Percentiles rank a stretch among this genome's conserved stretches.
phyloP scores from a whole-genome alignment of 345 rosid species.

The Raphanus raphanistrum region DNA sequence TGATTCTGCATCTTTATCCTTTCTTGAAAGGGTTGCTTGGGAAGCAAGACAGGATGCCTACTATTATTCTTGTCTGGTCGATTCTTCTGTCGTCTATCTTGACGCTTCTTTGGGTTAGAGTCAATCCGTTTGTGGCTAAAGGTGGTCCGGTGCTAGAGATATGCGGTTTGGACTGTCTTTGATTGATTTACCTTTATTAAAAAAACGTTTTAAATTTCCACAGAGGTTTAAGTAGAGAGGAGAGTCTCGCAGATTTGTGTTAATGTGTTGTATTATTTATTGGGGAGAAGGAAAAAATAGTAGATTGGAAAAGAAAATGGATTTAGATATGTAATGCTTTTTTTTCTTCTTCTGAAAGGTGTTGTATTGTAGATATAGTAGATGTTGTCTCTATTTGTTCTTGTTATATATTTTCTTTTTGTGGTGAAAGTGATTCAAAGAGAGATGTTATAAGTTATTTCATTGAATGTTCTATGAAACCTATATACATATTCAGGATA shows the following conservation, averaged over 20 bases:
- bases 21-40: slow-evolving; percentile 55
- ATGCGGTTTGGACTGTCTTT: slow-evolving; percentile 67
- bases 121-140: slow-evolving; percentile 60
- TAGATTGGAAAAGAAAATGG: slow-evolving; percentile 2
- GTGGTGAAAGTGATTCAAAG: slow-evolving; percentile 1
- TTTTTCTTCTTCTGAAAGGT: slow-evolving; percentile 21
- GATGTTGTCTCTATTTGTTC: neutral
- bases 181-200: slow-evolving; percentile 12
- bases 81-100: slow-evolving; percentile 66
- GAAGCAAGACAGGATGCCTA: slow-evolving; percentile 60
- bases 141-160: slow-evolving; percentile 56
- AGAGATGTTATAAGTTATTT: slow-evolving; percentile 21
- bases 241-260: slow-evolving; percentile 9
- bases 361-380: slow-evolving; percentile 33
- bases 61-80: slow-evolving; percentile 72
- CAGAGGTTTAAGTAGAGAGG: slow-evolving; percentile 29
- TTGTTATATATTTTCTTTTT: neutral
- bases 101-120: slow-evolving; percentile 64
- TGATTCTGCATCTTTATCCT: slow-evolving; percentile 67
- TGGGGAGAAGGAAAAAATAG: neutral
- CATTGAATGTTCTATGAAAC: neutral
- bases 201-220: slow-evolving; percentile 3
- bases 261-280: neutral
- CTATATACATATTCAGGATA: neutral
- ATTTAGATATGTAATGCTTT: slow-evolving; percentile 19